Evolutionary conservation across 305 asterid genomes (phyloP).

Genomic region (Solanum chacoense): DNA sequence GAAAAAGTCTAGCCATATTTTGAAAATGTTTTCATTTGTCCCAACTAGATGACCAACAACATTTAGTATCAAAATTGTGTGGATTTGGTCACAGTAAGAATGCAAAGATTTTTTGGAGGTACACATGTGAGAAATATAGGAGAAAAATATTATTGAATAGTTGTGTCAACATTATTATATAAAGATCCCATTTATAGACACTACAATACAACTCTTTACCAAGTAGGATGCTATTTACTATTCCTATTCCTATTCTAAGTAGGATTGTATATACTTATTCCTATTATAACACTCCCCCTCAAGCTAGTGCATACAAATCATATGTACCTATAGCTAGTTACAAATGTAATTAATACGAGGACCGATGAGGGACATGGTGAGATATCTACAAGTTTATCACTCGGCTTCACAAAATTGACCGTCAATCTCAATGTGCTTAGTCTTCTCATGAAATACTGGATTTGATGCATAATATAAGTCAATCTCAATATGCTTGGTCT

Average conservation of each 20-base stretch:
- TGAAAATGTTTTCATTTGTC: not conserved
- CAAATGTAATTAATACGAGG: not conserved
- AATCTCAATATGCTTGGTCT: not conserved
- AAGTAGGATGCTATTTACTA: not conserved
- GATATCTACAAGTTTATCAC: not conserved
- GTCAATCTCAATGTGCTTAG: not conserved
- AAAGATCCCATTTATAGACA: not conserved
- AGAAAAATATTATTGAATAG: not conserved
- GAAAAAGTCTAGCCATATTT: not conserved
- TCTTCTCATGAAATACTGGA: not conserved
- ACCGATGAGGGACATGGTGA: not conserved
- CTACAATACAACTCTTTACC: not conserved
- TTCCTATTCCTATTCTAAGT: not conserved
- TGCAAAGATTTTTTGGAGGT: not conserved
- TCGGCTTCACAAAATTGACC: not conserved
- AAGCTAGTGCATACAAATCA: not conserved
- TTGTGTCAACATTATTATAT: not conserved
- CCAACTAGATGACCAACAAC: not conserved
- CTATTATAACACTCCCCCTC: not conserved
- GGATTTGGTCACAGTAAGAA: not conserved
- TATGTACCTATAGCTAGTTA: not conserved
- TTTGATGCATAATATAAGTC: not conserved
- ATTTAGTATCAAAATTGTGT: not conserved
- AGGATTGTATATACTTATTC: not conserved
- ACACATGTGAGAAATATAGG: not conserved